A percentile compares a stretch with the other conserved stretches of the same genome.
phyloP scores from a whole-genome alignment of 2,329 filamentous ascomycete genomes.

The Zasmidium angulare region DNA sequence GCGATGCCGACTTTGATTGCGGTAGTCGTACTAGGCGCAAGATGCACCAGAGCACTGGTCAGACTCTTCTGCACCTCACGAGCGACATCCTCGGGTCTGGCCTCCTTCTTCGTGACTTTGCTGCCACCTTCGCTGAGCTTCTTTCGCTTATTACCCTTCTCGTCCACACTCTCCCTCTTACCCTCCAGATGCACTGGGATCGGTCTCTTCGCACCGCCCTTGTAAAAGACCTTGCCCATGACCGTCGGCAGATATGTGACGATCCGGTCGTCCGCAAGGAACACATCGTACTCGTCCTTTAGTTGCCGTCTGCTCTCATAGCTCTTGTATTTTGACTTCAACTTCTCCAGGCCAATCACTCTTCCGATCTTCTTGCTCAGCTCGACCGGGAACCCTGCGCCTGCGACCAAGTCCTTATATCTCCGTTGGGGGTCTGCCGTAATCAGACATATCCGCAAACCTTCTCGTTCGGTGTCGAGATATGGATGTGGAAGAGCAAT shows the following conservation, averaged over 20 bases:
- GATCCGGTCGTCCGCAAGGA: conserved; percentile 89
- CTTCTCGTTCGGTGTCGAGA: conserved; percentile 54
- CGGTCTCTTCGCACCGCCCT: conserved; percentile 77
- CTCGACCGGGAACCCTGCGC: conserved; percentile 57
- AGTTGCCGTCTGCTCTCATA: conserved; percentile 87
- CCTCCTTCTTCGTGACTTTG: conserved; percentile 47
- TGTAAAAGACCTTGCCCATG: conserved; percentile 92
- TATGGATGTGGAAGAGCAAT: conserved; percentile 58
- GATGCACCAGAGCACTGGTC: conserved; percentile 73
- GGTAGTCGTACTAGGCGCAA: conserved; percentile 76
- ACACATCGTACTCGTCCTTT: conserved; percentile 82
- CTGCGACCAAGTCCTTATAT: conserved; percentile 85
- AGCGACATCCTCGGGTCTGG: conserved; percentile 65
- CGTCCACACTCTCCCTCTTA: conserved; percentile 45
- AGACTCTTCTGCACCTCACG: conserved; percentile 79
- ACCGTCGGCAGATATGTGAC: conserved; percentile 68
- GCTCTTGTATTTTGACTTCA: conserved; percentile 84
- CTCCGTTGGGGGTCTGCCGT: conserved; percentile 77
- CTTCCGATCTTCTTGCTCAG: conserved; percentile 51
- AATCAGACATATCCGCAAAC: conserved; percentile 78
- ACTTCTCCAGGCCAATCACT: conserved; percentile 78
- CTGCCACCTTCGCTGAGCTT: conserved; percentile 41
- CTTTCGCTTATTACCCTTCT: conserved; percentile 53
- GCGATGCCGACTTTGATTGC: conserved; percentile 77
- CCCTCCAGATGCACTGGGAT: conserved; percentile 75